Evolutionary conservation across 768 basidiomycete species (phyloP).

Genomic region (Tricholoma hemisulphureum): DNA sequence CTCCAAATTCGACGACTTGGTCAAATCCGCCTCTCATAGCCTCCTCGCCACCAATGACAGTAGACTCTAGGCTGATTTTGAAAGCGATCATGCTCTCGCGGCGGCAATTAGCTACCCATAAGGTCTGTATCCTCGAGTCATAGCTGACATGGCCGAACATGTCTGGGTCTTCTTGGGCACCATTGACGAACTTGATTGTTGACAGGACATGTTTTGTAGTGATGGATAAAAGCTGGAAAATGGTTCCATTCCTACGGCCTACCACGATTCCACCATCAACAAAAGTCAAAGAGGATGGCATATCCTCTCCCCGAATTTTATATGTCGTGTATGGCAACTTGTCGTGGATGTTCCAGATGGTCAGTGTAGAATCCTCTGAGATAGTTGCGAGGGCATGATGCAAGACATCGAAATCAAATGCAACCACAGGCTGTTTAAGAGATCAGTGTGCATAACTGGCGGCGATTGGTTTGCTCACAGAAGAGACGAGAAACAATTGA

Average conservation of each 20-base stretch:
- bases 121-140: constrained; percentile 78
- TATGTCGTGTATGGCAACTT: constrained; percentile 72
- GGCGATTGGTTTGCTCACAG: constrained; percentile 45
- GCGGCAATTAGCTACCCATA: constrained; percentile 86
- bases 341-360: constrained; percentile 80
- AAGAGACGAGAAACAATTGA: constrained; percentile 64
- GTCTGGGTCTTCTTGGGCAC: constrained; percentile 66
- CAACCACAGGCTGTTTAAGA: constrained; percentile 64
- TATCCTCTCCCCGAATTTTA: constrained; percentile 75
- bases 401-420: constrained; percentile 81
- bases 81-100: constrained; percentile 83
- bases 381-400: constrained; percentile 79
- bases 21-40: constrained; percentile 67
- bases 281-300: constrained; percentile 80
- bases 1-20: constrained; percentile 79
- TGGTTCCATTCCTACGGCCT: constrained; percentile 79
- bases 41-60: constrained; percentile 60
- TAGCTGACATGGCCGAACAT: constrained; percentile 91
- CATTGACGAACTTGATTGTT: constrained; percentile 76
- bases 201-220: constrained; percentile 72
- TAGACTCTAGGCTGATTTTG: constrained; percentile 67
- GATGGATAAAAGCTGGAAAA: constrained; percentile 80
- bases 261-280: constrained; percentile 84
- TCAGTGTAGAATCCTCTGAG: constrained; percentile 77
- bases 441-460: neutral